Conservation (phyloP, 441 rosid genomes). For the Euphorbia celastroides region DNA sequence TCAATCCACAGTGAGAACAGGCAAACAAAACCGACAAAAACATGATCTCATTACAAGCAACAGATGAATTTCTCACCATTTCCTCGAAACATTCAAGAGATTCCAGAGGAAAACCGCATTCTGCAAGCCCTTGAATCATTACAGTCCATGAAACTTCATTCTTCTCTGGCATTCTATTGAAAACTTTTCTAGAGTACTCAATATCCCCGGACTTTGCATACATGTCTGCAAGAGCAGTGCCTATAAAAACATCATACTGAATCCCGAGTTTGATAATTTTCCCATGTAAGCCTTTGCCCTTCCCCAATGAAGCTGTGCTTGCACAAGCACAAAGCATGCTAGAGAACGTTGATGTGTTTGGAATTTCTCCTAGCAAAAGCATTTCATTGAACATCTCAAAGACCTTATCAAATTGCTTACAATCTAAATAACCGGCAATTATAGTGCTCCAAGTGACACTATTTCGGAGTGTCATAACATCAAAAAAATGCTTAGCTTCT, state of each 20-base stretch:
- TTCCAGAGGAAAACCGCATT: conserved; percentile 46
- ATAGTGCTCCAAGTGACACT: conserved; percentile 39
- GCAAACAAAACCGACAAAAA: conserved; percentile 53
- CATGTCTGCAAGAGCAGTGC: conserved; percentile 58
- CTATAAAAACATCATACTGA: conserved; percentile 33
- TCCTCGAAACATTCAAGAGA: conserved; percentile 41
- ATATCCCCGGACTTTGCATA: conserved; percentile 66
- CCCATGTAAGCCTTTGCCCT: conserved; percentile 54
- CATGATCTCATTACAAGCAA: conserved; percentile 40
- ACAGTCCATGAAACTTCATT: conserved; percentile 48
- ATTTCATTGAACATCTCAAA: conserved; percentile 34
- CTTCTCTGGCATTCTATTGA: conserved; percentile 37
- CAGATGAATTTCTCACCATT: conserved; percentile 29
- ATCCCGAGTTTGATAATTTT: conserved; percentile 44
- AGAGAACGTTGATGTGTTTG: conserved; percentile 41
- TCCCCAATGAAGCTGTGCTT: conserved; percentile 38
- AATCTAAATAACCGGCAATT: conserved; percentile 44
- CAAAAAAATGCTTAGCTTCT: conserved; percentile 46
- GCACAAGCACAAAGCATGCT: conserved; percentile 51
- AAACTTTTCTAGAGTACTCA: conserved; percentile 33
- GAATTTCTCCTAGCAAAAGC: conserved; percentile 42
- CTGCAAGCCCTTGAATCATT: conserved; percentile 59
- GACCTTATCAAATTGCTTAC: conserved; percentile 33
- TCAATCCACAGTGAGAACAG: conserved; percentile 54
- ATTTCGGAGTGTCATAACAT: conserved; percentile 38